Evolutionary conservation across 768 basidiomycete species (phyloP).

Genomic region (Leccinum variicolor): DNA sequence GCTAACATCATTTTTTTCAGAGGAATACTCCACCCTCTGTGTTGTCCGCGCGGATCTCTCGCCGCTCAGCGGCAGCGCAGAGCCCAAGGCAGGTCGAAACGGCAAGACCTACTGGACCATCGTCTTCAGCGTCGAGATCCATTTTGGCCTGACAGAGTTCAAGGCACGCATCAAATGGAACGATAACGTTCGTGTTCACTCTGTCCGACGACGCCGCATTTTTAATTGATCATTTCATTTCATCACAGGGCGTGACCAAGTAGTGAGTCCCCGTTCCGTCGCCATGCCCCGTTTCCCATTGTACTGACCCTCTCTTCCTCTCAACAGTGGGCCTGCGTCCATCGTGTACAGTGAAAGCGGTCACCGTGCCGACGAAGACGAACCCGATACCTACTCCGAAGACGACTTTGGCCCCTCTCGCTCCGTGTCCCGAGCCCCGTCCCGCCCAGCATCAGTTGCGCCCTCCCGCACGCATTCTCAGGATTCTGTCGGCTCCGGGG

Average conservation of each 20-base stretch:
- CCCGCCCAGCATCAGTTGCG: slow-evolving; percentile 45
- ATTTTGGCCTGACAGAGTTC: slow-evolving; percentile 81
- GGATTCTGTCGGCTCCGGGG: slow-evolving; percentile 33
- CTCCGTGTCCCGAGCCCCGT: slow-evolving; percentile 33
- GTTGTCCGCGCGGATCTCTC: slow-evolving; percentile 78
- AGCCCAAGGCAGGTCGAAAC: slow-evolving; percentile 58
- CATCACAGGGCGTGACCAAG: slow-evolving; percentile 58
- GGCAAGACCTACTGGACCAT: slow-evolving; percentile 82
- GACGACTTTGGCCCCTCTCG: slow-evolving; percentile 47
- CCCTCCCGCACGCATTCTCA: slow-evolving; percentile 56
- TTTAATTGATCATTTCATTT: slow-evolving; percentile 2
- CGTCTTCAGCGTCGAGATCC: slow-evolving; percentile 80
- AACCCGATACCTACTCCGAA: slow-evolving; percentile 60
- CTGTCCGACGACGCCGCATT: not conserved
- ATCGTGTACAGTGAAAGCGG: slow-evolving; percentile 83
- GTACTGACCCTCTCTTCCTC: not conserved
- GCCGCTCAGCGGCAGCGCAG: slow-evolving; percentile 65
- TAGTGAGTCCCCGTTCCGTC: slow-evolving; percentile 48
- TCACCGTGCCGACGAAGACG: slow-evolving; percentile 70
- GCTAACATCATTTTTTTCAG: slow-evolving; percentile 31
- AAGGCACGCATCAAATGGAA: slow-evolving; percentile 80
- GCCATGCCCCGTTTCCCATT: not conserved
- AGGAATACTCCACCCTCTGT: slow-evolving; percentile 73
- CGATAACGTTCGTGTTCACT: slow-evolving; percentile 54
- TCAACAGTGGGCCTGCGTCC: slow-evolving; percentile 65